Percentiles rank a stretch among this genome's conserved stretches.
These are phyloP conservation scores for Trametes hirsuta DNA, from an alignment of 1,284 basidiomycete genomes.

Conservation along the genomic window DNA sequence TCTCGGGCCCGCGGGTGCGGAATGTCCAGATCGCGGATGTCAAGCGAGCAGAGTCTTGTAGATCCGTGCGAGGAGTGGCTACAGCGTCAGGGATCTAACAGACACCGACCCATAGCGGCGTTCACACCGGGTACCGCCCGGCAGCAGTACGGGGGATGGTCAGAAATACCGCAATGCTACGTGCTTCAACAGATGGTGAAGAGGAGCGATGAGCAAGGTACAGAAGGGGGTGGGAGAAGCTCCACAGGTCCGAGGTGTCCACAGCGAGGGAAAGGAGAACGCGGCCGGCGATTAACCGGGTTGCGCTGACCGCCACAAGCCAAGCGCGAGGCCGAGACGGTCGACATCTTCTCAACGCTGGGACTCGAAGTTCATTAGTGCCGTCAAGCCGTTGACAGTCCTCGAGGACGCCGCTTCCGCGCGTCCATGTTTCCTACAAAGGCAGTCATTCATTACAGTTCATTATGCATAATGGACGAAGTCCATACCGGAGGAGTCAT, in stretches of 20 bases:
- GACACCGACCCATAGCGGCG: not conserved
- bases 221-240: constrained; percentile 11
- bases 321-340: constrained; percentile 7
- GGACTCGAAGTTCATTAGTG: constrained; percentile 10
- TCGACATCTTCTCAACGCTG: constrained; percentile 16
- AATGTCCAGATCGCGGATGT: not conserved
- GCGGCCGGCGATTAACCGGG: constrained; percentile 23
- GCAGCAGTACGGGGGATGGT: not conserved
- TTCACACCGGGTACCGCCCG: not conserved
- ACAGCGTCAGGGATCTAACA: constrained; percentile 6
- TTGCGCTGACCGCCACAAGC: constrained; percentile 9
- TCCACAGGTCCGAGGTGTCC: constrained; percentile 5
- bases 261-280: constrained; percentile 12
- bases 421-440: not conserved
- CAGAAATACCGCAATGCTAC: not conserved
- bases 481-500: constrained; percentile 9
- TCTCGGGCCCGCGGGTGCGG: constrained; percentile 1
- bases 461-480: constrained; percentile 20
- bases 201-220: constrained; percentile 23
- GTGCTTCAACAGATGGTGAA: constrained; percentile 5
- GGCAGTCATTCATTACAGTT: constrained; percentile 16
- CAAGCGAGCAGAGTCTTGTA: constrained; percentile 6
- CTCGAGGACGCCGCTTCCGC: not conserved
- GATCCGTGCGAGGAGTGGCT: constrained; percentile 8
- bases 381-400: constrained; percentile 12